Evolutionary conservation across 768 basidiomycete genomes (phyloP).

Genomic region (Omphalotus guepiniiformis): DNA sequence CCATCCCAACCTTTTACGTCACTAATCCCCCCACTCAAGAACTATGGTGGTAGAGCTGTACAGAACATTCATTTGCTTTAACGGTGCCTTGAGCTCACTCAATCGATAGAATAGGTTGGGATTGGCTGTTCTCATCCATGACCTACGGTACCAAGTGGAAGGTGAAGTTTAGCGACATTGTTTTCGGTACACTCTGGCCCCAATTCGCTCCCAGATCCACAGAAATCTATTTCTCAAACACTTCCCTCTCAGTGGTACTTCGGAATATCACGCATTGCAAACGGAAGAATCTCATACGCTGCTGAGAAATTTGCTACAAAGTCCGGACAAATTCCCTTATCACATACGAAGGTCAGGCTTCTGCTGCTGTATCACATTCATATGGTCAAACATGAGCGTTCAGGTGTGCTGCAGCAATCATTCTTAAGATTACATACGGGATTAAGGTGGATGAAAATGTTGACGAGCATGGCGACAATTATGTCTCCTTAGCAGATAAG

Average conservation of each 20-base stretch:
- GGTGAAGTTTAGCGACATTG: neutral
- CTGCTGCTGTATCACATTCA: neutral
- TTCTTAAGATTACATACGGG: slow-evolving; percentile 40
- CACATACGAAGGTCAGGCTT: slow-evolving; percentile 30
- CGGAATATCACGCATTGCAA: slow-evolving; percentile 25
- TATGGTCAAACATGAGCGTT: neutral
- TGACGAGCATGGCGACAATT: slow-evolving; percentile 33
- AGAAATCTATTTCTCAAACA: slow-evolving; percentile 34
- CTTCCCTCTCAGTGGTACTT: slow-evolving; percentile 25
- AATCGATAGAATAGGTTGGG: slow-evolving; percentile 39
- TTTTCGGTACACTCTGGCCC: neutral
- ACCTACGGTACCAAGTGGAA: slow-evolving; percentile 32
- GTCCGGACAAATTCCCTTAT: slow-evolving; percentile 33
- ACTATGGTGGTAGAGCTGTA: slow-evolving; percentile 44
- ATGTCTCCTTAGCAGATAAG: slow-evolving; percentile 35
- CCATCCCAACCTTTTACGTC: neutral
- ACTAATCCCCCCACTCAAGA: slow-evolving; percentile 10
- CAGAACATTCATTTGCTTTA: slow-evolving; percentile 11
- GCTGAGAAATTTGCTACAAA: slow-evolving; percentile 31
- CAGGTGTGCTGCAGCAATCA: slow-evolving; percentile 33
- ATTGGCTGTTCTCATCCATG: slow-evolving; percentile 42
- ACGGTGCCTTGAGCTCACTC: neutral
- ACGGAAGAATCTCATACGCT: slow-evolving; percentile 33
- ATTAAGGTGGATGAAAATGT: slow-evolving; percentile 22
- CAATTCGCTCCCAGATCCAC: slow-evolving; percentile 22